A percentile compares a stretch with the other conserved stretches of the same genome.
phyloP scores from a whole-genome alignment of 1,139 yeast species.

The Zygoascus hellenicus region DNA sequence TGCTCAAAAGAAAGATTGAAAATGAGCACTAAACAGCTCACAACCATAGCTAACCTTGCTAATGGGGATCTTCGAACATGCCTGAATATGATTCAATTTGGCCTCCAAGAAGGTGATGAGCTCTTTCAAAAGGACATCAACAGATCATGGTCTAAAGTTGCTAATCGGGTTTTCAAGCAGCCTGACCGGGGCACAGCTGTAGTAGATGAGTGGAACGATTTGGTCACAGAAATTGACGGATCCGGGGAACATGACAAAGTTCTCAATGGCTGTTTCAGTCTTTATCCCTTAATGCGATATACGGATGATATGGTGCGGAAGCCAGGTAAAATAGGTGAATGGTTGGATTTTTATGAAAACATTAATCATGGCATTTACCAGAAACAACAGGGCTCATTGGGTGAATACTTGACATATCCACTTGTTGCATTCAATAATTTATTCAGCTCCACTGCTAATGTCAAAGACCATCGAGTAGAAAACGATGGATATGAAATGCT shows the following conservation, averaged over 20 bases:
- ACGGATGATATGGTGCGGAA: constrained; percentile 64
- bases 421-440: constrained; percentile 59
- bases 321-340: constrained; percentile 64
- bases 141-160: constrained; percentile 23
- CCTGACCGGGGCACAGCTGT: constrained; percentile 38
- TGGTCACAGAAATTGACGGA: constrained; percentile 41
- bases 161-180: constrained; percentile 26
- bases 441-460: constrained; percentile 55
- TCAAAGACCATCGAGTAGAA: constrained; percentile 33
- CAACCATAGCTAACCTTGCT: constrained; percentile 59
- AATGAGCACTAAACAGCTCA: constrained; percentile 38
- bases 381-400: constrained; percentile 43
- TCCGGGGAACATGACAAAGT: constrained; percentile 56
- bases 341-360: constrained; percentile 67
- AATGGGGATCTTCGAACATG: constrained; percentile 87
- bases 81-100: constrained; percentile 76
- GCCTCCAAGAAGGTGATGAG: constrained; percentile 28
- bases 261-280: constrained; percentile 62
- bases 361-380: constrained; percentile 42
- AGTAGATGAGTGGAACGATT: constrained; percentile 42
- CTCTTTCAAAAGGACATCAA: constrained; percentile 22
- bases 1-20: constrained; percentile 43
- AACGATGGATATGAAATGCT: constrained; percentile 40
- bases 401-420: constrained; percentile 51
- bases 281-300: constrained; percentile 49